These are phyloP conservation scores for Eucalyptus cladocalyx DNA, from an alignment of 345 rosid genomes.

Conservation along the genomic window DNA sequence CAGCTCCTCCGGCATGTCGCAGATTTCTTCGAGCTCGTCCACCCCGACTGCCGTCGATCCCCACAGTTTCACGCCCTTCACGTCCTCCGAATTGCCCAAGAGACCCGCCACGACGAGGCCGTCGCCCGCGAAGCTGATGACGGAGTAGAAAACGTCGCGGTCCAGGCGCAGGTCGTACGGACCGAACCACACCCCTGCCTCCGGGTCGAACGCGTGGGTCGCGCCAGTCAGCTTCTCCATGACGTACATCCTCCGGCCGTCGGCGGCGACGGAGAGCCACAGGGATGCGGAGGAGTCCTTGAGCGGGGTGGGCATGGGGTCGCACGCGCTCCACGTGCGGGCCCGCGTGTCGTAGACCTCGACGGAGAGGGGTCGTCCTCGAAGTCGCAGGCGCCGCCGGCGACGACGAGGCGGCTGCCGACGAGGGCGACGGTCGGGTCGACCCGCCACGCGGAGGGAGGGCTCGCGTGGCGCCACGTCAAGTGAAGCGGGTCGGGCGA, in stretches of 20 bases:
- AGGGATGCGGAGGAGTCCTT: constrained; percentile 37
- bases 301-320: constrained; percentile 43
- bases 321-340: constrained; percentile 36
- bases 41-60: constrained; percentile 5
- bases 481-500: constrained; percentile 60
- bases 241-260: constrained; percentile 23
- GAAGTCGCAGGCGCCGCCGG: constrained; percentile 58
- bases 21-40: constrained; percentile 19
- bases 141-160: constrained; percentile 2
- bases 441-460: constrained; percentile 49
- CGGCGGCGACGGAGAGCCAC: constrained; percentile 55
- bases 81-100: constrained; percentile 13
- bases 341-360: constrained; percentile 34
- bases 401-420: constrained; percentile 29
- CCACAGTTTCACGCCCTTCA: constrained; percentile 37
- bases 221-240: constrained; percentile 43
- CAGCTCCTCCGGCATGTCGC: constrained; percentile 20
- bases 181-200: constrained; percentile 33
- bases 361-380: constrained; percentile 61
- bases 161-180: constrained; percentile 34
- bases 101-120: constrained; percentile 39
- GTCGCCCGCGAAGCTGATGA: constrained; percentile 10
- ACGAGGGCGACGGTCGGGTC: constrained; percentile 68
- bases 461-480: constrained; percentile 44
- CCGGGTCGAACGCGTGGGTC: constrained; percentile 32